A percentile compares a stretch with the other conserved stretches of the same genome.
Evolutionary conservation across 1,139 yeast species (phyloP).

Genomic region (Kazachstania sp.): DNA sequence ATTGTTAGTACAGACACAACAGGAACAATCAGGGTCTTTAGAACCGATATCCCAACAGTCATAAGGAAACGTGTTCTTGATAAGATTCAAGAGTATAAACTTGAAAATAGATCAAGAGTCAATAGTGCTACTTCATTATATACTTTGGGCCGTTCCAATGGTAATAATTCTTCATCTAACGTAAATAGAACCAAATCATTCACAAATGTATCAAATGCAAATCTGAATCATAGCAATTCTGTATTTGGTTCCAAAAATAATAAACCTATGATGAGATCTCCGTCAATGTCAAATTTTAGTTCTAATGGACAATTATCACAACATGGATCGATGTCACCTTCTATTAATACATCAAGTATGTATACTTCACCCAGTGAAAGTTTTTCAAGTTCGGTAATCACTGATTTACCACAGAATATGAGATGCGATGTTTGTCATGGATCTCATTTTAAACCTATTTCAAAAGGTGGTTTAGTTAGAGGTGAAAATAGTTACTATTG

Average conservation of each 20-base stretch:
- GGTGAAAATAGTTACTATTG: constrained; percentile 19
- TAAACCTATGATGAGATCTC: background rate
- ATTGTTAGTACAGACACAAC: constrained; percentile 69
- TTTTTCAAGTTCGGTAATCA: background rate
- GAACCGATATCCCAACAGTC: constrained; percentile 62
- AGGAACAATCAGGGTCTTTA: constrained; percentile 67
- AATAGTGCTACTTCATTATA: constrained; percentile 11
- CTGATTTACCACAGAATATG: constrained; percentile 10
- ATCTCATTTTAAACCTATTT: constrained; percentile 26
- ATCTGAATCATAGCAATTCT: background rate
- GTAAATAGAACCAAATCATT: constrained; percentile 10
- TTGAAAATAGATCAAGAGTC: constrained; percentile 3
- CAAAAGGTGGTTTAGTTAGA: constrained; percentile 2
- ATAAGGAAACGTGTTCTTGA: constrained; percentile 31
- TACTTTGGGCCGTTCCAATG: constrained; percentile 7
- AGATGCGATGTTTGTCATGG: constrained; percentile 34
- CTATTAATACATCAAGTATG: background rate
- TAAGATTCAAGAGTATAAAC: constrained; percentile 15
- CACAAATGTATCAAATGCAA: constrained; percentile 5
- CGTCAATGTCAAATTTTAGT: background rate
- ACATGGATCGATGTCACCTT: background rate
- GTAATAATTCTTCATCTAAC: constrained; percentile 4
- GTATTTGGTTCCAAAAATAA: background rate
- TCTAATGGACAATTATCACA: background rate
- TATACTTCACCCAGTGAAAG: background rate